Conservation (phyloP, 257 asterid species). For the Orobanche coerulescens region DNA sequence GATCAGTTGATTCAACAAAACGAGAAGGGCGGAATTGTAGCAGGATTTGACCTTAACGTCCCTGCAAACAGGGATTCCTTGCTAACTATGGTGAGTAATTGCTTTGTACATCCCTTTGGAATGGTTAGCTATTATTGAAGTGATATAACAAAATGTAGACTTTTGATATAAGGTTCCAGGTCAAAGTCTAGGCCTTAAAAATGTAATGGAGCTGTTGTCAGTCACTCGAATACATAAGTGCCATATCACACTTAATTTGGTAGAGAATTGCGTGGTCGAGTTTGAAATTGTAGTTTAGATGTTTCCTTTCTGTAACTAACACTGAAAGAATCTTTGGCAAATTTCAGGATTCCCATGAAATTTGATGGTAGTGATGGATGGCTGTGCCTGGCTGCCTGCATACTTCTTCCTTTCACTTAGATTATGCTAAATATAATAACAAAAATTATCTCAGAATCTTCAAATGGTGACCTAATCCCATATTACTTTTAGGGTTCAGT, state of each 20-base stretch:
- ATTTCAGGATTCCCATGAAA: not conserved
- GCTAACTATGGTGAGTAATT: conserved; percentile 42
- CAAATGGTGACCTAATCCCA: no score
- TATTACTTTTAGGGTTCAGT: not conserved
- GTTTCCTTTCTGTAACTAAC: not conserved
- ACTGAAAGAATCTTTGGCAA: not conserved
- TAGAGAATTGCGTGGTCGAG: not conserved
- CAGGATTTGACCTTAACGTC: conserved; percentile 36
- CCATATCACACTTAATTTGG: not conserved
- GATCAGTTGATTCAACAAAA: conserved; percentile 31
- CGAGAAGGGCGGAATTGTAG: conserved; percentile 32
- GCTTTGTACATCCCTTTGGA: not conserved
- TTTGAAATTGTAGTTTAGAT: conserved; percentile 3
- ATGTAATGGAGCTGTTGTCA: conserved; percentile 7
- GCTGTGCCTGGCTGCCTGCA: no score
- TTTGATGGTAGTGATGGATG: not conserved
- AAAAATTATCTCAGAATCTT: no score
- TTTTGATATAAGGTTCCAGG: not conserved
- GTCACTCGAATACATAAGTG: no score
- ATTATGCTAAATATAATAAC: no score
- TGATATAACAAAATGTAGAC: conserved; percentile 2
- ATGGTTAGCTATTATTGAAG: conserved; percentile 11
- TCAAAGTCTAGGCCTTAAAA: conserved; percentile 8
- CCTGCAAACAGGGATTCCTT: conserved; percentile 32
- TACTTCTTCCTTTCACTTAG: no score